These are phyloP conservation scores for Tremellales sp. DNA, from an alignment of 1,284 basidiomycete species.

Conservation along the genomic window DNA sequence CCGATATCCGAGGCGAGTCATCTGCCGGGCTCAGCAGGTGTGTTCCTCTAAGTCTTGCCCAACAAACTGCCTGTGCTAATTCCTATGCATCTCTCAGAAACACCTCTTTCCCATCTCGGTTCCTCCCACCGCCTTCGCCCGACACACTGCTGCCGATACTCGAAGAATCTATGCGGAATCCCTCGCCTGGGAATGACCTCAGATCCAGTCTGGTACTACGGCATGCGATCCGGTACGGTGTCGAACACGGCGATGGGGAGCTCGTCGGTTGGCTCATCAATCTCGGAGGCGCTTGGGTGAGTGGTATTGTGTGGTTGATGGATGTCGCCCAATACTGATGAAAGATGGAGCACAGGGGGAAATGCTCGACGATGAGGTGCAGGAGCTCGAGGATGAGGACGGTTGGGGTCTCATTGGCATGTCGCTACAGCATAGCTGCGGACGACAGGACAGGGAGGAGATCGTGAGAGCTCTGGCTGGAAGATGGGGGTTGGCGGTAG, in stretches of 20 bases:
- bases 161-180: slow-evolving; percentile 5
- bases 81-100: background rate
- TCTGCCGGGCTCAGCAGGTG: too few species aligned
- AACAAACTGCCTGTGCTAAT: too few species aligned
- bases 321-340: slow-evolving; percentile 4
- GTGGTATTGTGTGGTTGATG: slow-evolving; percentile 3
- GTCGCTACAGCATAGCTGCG: slow-evolving; percentile 72
- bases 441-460: slow-evolving; percentile 74
- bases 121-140: slow-evolving; percentile 17
- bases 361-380: slow-evolving; percentile 33
- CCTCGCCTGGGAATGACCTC: slow-evolving; percentile 8
- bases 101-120: slow-evolving; percentile 7
- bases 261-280: slow-evolving; percentile 34
- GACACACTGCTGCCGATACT: slow-evolving; percentile 14
- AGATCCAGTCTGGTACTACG: slow-evolving; percentile 28
- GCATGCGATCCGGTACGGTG: slow-evolving; percentile 36
- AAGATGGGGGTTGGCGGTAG: slow-evolving; percentile 58
- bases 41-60: too few species aligned
- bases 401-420: slow-evolving; percentile 72
- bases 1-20: slow-evolving; percentile 9
- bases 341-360: slow-evolving; percentile 18
- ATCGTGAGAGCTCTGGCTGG: slow-evolving; percentile 73
- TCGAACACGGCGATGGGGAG: slow-evolving; percentile 37
- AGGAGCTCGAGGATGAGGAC: slow-evolving; percentile 66
- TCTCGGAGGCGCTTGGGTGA: slow-evolving; percentile 34